phyloP scores from a whole-genome alignment of 176 grass and related monocot genomes.

The Thalia dealbata region DNA sequence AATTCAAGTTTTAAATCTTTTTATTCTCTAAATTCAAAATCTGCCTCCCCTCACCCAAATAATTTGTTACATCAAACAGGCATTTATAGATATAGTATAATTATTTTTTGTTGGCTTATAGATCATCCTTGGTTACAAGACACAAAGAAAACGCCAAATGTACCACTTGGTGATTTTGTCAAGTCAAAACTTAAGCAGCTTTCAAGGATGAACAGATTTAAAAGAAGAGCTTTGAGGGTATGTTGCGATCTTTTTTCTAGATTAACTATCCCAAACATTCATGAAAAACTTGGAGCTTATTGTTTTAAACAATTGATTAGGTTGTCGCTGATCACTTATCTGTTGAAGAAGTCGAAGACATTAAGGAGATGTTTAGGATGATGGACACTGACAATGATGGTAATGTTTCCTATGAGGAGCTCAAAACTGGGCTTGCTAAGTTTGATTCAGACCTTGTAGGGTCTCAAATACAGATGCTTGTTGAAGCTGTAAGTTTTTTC shows the following conservation, averaged over 20 bases:
- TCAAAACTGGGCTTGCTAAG: slow-evolving; percentile 75
- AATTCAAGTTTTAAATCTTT: background rate
- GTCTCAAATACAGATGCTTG: slow-evolving; percentile 88
- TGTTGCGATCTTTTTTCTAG: slow-evolving; percentile 13
- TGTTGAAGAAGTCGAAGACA: slow-evolving; percentile 82
- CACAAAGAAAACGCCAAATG: slow-evolving; percentile 92
- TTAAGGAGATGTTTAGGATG: slow-evolving; percentile 96
- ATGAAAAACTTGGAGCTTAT: background rate
- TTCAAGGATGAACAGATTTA: slow-evolving; percentile 99
- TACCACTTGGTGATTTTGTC: slow-evolving; percentile 96
- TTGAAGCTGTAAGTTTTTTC: slow-evolving; percentile 80
- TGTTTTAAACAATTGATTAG: slow-evolving; percentile 26
- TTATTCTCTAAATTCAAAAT: too few relatives aligned
- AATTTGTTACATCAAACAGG: background rate
- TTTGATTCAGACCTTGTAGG: slow-evolving; percentile 85
- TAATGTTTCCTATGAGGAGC: slow-evolving; percentile 74
- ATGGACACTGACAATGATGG: slow-evolving; percentile 92
- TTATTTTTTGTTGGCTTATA: slow-evolving; percentile 13
- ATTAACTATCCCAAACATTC: slow-evolving; percentile 1
- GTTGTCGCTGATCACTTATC: slow-evolving; percentile 96
- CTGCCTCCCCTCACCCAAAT: too few relatives aligned
- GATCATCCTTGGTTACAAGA: slow-evolving; percentile 93
- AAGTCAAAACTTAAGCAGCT: slow-evolving; percentile 98
- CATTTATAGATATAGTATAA: background rate
- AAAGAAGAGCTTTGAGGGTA: slow-evolving; percentile 93